Evolutionary conservation across 2,329 filamentous ascomycete genomes (phyloP), one percentile per base, ranked within the genome.

Genomic region (Colletotrichum horii): DNA sequence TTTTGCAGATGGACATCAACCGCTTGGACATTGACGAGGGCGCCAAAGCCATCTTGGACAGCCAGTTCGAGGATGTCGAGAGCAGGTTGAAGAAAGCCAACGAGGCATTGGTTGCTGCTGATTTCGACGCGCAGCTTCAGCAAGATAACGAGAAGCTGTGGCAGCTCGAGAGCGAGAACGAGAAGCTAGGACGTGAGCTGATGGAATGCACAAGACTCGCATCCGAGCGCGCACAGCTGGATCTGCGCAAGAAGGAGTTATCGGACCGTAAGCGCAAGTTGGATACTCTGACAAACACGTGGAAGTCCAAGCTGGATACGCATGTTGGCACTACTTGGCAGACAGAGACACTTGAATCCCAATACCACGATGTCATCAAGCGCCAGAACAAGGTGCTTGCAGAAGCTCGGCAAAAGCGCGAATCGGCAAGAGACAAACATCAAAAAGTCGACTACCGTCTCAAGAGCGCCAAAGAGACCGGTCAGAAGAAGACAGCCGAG

Each of bases 1-100:
- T 87, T 1, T 88, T 96, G 38, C 95, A 98, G 81, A 89, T 87
- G 62, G 91, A 94, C 36, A 87, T 95, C 36, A 90, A 93, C 79
- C 87, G 88, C n/a, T 93, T 99, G 71, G 90, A 94, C 43, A 90
- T 96, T 34, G 96, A 99, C 79, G 96, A 98, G 85, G 96, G 96
- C 5, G 91, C 91, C 36, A 95, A 95, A 82, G 94, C 94, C 30
- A 88, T 94, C 5, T 88, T 98, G 8, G 94, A 97, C 79, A 91
- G 93, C 19, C 93, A 94, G 69, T 90, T 94, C 65, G 90, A 92
- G 48, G 94, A 97, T 52, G 89, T 94, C 0, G 91, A 94, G 76
- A 86, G 87, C 22, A 90, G 89, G 38, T 87, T 98, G 19, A 84
- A 89, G 62, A 89, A 90, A 69, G 88, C 91, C 5, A 93, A 92